Conservation (phyloP, 768 basidiomycete genomes). For the Suillus clintonianus region DNA sequence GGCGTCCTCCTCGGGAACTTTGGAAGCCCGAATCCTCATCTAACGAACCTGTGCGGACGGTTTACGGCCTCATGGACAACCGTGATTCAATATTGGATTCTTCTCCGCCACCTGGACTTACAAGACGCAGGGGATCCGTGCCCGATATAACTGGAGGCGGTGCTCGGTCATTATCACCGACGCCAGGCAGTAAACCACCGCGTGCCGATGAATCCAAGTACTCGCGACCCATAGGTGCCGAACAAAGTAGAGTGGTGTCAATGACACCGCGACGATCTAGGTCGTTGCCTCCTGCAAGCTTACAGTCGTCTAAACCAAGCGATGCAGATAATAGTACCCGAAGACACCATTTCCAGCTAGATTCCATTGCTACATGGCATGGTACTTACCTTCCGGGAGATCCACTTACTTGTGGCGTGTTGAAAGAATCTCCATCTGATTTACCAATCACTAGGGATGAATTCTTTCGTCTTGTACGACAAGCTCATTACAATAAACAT, state of each 20-base stretch:
- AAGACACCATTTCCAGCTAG: background rate
- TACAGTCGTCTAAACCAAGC: background rate
- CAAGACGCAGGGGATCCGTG: conserved; percentile 11
- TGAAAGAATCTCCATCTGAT: background rate
- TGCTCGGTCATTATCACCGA: conserved; percentile 24
- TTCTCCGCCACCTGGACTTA: conserved; percentile 20
- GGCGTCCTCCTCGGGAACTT: conserved; percentile 18
- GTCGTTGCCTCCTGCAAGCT: background rate
- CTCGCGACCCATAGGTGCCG: conserved; percentile 31
- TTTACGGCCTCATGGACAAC: conserved; percentile 2
- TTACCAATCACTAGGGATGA: conserved; percentile 16
- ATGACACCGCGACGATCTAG: conserved; percentile 13
- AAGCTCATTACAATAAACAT: conserved; percentile 24
- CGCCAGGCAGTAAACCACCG: conserved; percentile 28
- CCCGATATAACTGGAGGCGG: conserved; percentile 4
- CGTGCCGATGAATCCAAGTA: conserved; percentile 21
- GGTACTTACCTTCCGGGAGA: background rate
- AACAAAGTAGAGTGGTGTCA: conserved; percentile 26
- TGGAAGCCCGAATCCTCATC: conserved; percentile 18
- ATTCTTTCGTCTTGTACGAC: conserved; percentile 26
- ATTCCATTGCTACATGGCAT: background rate
- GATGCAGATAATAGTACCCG: background rate
- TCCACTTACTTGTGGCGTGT: background rate
- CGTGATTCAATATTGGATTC: conserved; percentile 1
- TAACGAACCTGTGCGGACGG: conserved; percentile 2